phyloP scores from a whole-genome alignment of 2,329 filamentous ascomycete genomes.

The Claviceps paspali region DNA sequence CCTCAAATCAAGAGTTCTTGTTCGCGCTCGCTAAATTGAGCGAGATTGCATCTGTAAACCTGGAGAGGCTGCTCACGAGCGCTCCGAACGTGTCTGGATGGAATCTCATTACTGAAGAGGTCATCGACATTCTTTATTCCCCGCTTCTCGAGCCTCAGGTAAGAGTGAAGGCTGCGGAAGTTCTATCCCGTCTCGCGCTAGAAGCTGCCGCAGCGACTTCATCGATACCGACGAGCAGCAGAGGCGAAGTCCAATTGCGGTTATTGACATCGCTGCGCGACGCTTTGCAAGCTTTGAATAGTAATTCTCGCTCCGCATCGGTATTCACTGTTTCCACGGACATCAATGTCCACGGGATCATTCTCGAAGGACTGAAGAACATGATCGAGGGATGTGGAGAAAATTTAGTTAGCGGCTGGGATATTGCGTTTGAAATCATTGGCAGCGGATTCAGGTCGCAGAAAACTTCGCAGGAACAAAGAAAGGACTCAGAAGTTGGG shows the following conservation, averaged over 20 bases:
- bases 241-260: constrained; percentile 53
- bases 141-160: constrained; percentile 33
- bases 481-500: constrained; percentile 14
- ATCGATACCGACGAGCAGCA: constrained; percentile 31
- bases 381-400: constrained; percentile 85
- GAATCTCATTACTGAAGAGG: constrained; percentile 45
- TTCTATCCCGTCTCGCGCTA: constrained; percentile 41
- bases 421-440: constrained; percentile 71
- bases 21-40: constrained; percentile 60
- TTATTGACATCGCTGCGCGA: constrained; percentile 51
- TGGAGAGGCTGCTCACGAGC: constrained; percentile 56
- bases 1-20: constrained; percentile 45
- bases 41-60: constrained; percentile 58
- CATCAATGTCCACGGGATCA: constrained; percentile 64
- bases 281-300: constrained; percentile 41
- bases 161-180: constrained; percentile 46
- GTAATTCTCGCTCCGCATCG: constrained; percentile 33
- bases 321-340: constrained; percentile 49
- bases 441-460: constrained; percentile 56
- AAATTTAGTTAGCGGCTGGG: constrained; percentile 68
- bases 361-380: constrained; percentile 65
- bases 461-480: constrained; percentile 17
- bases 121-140: constrained; percentile 36
- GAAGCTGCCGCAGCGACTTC: constrained; percentile 43
- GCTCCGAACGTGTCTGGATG: constrained; percentile 59